phyloP scores from a whole-genome alignment of 2,329 filamentous ascomycete species.

The Anisogramma anomala region DNA sequence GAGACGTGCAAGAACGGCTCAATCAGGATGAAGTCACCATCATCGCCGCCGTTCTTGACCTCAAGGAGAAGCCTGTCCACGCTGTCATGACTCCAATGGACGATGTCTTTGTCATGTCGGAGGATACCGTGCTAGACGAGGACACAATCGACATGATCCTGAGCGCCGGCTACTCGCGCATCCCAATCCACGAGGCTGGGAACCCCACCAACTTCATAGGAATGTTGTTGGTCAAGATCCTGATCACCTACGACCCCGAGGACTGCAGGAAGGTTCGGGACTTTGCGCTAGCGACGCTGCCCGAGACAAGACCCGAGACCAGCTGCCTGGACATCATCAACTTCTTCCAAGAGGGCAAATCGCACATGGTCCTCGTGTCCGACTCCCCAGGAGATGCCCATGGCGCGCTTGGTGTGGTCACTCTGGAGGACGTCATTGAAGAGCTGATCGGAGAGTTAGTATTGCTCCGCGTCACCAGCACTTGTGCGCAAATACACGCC shows the following conservation, averaged over 20 bases:
- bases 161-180: constrained; percentile 87
- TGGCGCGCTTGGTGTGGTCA: constrained; percentile 86
- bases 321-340: constrained; percentile 98
- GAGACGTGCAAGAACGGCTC: constrained; percentile 73
- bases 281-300: constrained; percentile 84
- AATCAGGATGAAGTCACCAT: constrained; percentile 98
- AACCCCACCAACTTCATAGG: constrained; percentile 84
- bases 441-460: constrained; percentile 94
- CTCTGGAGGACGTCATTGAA: constrained; percentile 94
- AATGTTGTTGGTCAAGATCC: constrained; percentile 96
- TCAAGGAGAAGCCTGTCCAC: constrained; percentile 91
- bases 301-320: constrained; percentile 88
- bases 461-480: neutral
- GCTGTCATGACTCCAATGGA: constrained; percentile 98
- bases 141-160: constrained; percentile 89
- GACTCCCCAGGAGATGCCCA: constrained; percentile 80
- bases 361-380: constrained; percentile 95
- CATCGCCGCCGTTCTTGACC: constrained; percentile 88
- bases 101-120: constrained; percentile 94
- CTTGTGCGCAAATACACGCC: neutral
- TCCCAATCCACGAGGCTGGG: constrained; percentile 82
- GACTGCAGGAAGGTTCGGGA: constrained; percentile 78
- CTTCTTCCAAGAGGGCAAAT: constrained; percentile 99
- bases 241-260: constrained; percentile 97
- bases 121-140: constrained; percentile 86